phyloP scores from a whole-genome alignment of 2,329 filamentous ascomycete genomes.

The Pestalotiopsis sp. region DNA sequence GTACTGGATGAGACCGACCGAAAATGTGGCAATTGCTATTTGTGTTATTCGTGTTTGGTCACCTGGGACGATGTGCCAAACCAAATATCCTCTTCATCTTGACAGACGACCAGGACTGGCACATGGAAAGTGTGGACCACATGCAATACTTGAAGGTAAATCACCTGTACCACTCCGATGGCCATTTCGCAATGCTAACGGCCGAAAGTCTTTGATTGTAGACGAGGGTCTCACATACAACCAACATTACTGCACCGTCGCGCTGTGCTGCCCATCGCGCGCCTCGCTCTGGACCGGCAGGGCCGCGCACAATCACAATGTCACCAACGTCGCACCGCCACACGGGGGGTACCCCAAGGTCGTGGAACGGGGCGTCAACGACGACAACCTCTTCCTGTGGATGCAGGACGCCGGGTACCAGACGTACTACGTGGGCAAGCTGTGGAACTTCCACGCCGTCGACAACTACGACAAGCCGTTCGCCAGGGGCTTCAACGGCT shows the following conservation, averaged over 20 bases:
- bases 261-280: slow-evolving; percentile 60
- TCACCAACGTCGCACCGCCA: slow-evolving; percentile 53
- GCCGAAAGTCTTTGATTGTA: slow-evolving; percentile 52
- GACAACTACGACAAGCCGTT: slow-evolving; percentile 45
- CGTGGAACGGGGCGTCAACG: slow-evolving; percentile 52
- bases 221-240: slow-evolving; percentile 55
- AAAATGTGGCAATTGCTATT: background rate
- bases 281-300: slow-evolving; percentile 62
- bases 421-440: slow-evolving; percentile 61
- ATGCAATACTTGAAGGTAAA: background rate
- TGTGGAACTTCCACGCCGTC: slow-evolving; percentile 54
- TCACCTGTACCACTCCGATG: background rate
- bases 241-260: slow-evolving; percentile 60
- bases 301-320: slow-evolving; percentile 65
- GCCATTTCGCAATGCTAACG: background rate
- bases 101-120: slow-evolving; percentile 64
- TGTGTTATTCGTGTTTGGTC: background rate
- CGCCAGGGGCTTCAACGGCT: slow-evolving; percentile 42
- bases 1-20: background rate
- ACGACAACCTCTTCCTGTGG: slow-evolving; percentile 59
- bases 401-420: slow-evolving; percentile 58
- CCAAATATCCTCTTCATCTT: slow-evolving; percentile 63
- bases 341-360: slow-evolving; percentile 62
- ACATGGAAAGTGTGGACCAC: slow-evolving; percentile 51
- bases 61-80: background rate